Conservation (phyloP, 129 eudicot species). For the Lactuca sativa region DNA sequence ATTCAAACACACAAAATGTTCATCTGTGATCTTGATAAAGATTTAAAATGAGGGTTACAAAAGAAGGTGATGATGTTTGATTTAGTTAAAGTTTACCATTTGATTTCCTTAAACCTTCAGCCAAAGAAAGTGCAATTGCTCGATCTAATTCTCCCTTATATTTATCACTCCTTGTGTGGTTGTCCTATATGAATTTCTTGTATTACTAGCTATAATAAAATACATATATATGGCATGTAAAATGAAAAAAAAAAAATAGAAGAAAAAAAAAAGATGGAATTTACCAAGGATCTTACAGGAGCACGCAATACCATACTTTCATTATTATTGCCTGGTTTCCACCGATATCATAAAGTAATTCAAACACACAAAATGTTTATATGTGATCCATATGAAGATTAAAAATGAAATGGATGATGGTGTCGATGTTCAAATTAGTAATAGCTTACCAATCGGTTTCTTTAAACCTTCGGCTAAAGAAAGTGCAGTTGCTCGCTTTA, state of each 20-base stretch:
- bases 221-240: background rate
- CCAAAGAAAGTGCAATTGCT: slow-evolving; percentile 78
- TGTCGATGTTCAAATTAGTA: background rate
- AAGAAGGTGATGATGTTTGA: background rate
- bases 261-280: background rate
- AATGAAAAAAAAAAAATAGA: too few relatives aligned
- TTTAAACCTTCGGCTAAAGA: slow-evolving; percentile 67
- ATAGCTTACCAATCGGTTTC: slow-evolving; percentile 59
- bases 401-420: slow-evolving; percentile 1
- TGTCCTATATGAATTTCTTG: slow-evolving; percentile 50
- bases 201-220: background rate
- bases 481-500: slow-evolving; percentile 80
- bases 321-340: slow-evolving; percentile 49
- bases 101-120: slow-evolving; percentile 73
- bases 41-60: background rate
- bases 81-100: slow-evolving; percentile 36
- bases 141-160: slow-evolving; percentile 90
- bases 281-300: slow-evolving; percentile 55
- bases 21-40: background rate
- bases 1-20: slow-evolving; percentile 9
- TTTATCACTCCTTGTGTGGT: slow-evolving; percentile 53
- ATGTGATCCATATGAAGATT: background rate
- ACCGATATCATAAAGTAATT: slow-evolving; percentile 39
- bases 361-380: slow-evolving; percentile 6
- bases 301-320: slow-evolving; percentile 14